Conservation (phyloP, 306 rosid species). For the Fragaria nilgerrensis region DNA sequence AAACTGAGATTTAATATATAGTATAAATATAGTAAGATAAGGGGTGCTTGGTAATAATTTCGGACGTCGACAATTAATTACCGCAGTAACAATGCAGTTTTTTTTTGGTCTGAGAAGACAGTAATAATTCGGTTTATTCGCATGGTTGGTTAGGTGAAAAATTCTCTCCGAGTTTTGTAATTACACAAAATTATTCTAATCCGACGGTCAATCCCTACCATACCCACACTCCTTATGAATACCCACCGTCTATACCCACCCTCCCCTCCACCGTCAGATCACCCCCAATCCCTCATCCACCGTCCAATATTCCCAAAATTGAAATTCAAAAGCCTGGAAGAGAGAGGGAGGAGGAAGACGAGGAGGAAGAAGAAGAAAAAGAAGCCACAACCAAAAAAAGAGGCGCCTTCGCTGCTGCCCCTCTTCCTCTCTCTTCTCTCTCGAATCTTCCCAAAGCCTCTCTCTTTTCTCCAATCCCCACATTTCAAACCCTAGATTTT, state of each 20-base stretch:
- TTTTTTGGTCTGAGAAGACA: too few species aligned
- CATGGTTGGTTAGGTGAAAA: background rate
- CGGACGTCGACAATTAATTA: too few species aligned
- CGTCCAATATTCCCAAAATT: constrained; percentile 73
- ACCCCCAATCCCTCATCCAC: constrained; percentile 33
- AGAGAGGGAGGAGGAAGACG: constrained; percentile 85
- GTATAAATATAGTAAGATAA: too few species aligned
- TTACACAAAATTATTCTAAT: background rate
- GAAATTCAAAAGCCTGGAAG: constrained; percentile 90
- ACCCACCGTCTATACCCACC: constrained; percentile 32
- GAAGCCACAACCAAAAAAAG: constrained; percentile 15
- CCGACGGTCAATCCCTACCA: background rate
- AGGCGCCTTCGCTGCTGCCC: constrained; percentile 27
- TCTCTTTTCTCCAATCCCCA: constrained; percentile 5
- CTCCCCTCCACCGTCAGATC: constrained; percentile 42
- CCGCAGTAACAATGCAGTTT: too few species aligned
- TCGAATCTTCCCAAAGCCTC: constrained; percentile 16
- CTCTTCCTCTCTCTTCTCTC: constrained; percentile 24
- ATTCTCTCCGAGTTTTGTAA: background rate
- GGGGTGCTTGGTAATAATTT: too few species aligned
- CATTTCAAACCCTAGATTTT: constrained; percentile 12
- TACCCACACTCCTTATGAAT: constrained; percentile 43
- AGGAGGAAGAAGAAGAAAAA: constrained; percentile 29
- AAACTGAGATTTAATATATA: too few species aligned
- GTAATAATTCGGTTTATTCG: too few species aligned